A percentile compares a stretch with the other conserved stretches of the same genome.
Evolutionary conservation across 2,329 filamentous ascomycete genomes (phyloP).

Genomic region (Colletotrichum nymphaeae): DNA sequence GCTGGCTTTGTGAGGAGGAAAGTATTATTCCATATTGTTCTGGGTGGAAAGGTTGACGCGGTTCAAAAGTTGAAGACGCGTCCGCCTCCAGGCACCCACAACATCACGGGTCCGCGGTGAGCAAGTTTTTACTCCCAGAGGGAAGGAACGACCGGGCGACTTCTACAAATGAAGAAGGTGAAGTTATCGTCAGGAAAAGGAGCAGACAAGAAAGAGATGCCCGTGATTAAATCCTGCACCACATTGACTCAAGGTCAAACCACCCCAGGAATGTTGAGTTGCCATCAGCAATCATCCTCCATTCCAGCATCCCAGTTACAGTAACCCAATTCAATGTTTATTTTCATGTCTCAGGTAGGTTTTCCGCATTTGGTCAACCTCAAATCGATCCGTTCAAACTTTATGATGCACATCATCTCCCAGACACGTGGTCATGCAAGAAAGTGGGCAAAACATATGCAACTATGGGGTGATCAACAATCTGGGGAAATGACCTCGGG

Average conservation of each 20-base stretch:
- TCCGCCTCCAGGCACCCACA: neutral
- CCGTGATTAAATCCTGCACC: neutral
- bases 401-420: neutral
- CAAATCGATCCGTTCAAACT: neutral
- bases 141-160: neutral
- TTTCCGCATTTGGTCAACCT: neutral
- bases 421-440: neutral
- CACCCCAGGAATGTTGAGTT: constrained; percentile 16
- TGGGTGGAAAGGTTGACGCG: neutral
- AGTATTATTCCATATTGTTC: constrained; percentile 1
- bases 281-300: constrained; percentile 23
- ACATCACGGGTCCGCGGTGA: neutral
- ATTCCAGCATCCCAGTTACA: neutral
- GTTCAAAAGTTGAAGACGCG: neutral
- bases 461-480: neutral
- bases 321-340: constrained; percentile 1
- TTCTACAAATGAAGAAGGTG: neutral
- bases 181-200: neutral
- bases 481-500: neutral
- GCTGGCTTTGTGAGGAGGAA: neutral
- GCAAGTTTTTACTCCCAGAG: neutral
- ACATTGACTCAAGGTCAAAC: neutral
- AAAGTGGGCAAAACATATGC: neutral
- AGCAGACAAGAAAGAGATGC: neutral
- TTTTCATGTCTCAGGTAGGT: constrained; percentile 11